A percentile compares a stretch with the other conserved stretches of the same genome.
These are phyloP conservation scores for Leishmania arabica DNA, from an alignment of 208 protist genomes.

Conservation along the genomic window DNA sequence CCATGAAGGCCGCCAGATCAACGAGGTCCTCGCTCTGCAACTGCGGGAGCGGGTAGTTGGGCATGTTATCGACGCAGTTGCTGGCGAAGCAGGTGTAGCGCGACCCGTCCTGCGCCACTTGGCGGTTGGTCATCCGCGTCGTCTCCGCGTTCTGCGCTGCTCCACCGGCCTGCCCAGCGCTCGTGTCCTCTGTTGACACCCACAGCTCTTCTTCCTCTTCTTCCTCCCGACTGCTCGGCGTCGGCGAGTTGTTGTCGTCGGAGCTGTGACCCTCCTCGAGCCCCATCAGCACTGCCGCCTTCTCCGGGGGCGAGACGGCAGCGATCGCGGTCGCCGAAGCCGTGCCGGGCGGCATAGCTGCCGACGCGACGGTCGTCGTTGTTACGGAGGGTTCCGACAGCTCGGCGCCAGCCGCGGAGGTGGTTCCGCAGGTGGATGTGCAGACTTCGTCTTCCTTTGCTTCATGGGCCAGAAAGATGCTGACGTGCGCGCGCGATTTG, in stretches of 20 bases:
- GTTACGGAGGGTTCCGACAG: not conserved
- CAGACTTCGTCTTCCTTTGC: not conserved
- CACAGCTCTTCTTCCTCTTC: conserved; percentile 16
- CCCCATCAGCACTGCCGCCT: conserved; percentile 11
- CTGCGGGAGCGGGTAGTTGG: conserved; percentile 37
- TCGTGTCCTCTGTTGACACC: not conserved
- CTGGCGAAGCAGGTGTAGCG: conserved; percentile 48
- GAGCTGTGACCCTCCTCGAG: conserved; percentile 31
- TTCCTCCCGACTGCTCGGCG: conserved; percentile 28
- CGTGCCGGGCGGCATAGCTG: not conserved
- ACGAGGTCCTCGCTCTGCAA: conserved; percentile 32
- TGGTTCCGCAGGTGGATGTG: not conserved
- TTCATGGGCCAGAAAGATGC: not conserved
- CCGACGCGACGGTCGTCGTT: not conserved
- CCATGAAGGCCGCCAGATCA: conserved; percentile 48
- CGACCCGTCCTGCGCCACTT: conserved; percentile 18
- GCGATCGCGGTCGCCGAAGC: not conserved
- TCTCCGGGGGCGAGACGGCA: conserved; percentile 4
- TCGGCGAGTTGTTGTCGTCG: conserved; percentile 31
- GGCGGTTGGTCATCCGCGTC: conserved; percentile 6
- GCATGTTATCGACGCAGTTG: conserved; percentile 45
- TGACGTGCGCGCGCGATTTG: not conserved
- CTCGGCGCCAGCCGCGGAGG: not conserved
- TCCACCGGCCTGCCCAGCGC: not conserved
- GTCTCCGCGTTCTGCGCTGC: not conserved